A percentile compares a stretch with the other conserved stretches of the same genome.
Evolutionary conservation across 225 moss, liverwort and hornwort genomes (phyloP).

Genomic region (Physcomitrium patens): DNA sequence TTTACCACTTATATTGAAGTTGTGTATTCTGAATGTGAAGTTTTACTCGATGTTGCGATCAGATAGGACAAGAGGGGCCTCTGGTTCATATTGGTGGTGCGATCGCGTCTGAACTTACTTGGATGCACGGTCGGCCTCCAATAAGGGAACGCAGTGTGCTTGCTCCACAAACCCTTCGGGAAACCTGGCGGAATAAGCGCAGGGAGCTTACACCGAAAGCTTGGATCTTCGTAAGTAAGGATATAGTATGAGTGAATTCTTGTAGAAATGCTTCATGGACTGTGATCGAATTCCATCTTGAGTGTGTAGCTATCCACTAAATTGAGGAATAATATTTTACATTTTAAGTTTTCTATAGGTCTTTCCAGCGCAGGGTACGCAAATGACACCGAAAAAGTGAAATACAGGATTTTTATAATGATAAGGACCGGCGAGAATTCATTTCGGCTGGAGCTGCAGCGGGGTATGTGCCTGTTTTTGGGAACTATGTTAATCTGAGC

Average conservation of each 20-base stretch:
- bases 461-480: constrained; percentile 42
- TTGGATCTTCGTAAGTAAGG: constrained; percentile 67
- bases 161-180: constrained; percentile 41
- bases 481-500: neutral
- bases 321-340: neutral
- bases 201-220: constrained; percentile 50
- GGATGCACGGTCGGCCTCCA: constrained; percentile 79
- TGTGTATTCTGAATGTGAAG: neutral
- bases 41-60: constrained; percentile 21
- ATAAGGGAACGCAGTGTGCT: constrained; percentile 29
- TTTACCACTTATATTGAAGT: neutral
- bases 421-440: constrained; percentile 80
- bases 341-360: neutral
- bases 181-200: constrained; percentile 42
- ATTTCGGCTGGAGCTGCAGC: constrained; percentile 87
- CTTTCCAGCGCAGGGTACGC: neutral
- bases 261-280: neutral
- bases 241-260: constrained; percentile 12
- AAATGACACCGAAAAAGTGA: constrained; percentile 18
- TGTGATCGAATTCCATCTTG: neutral
- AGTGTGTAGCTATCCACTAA: neutral
- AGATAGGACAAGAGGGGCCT: constrained; percentile 96
- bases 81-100: constrained; percentile 88
- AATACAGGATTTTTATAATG: constrained; percentile 67
- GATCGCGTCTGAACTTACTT: constrained; percentile 83